Conservation (phyloP, 2,329 filamentous ascomycete species). For the Emericellopsis cladophorae region DNA sequence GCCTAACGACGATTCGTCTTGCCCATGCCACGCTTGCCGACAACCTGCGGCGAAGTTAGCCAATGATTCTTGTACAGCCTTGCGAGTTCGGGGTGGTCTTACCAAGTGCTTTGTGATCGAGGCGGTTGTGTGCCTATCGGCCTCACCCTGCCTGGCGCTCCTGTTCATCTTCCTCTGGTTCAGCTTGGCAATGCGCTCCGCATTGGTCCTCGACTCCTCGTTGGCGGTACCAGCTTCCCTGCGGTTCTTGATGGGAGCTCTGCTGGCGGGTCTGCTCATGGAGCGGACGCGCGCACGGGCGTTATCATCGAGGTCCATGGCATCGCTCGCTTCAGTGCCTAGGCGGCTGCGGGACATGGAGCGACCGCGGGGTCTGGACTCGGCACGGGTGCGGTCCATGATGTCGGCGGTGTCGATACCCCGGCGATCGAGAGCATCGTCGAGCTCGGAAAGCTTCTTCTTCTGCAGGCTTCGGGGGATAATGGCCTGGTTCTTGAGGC, state of each 20-base stretch:
- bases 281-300: slow-evolving; percentile 52
- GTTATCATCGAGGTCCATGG: slow-evolving; percentile 60
- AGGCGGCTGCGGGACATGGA: slow-evolving; percentile 50
- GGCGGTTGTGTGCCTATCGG: slow-evolving; percentile 77
- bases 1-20: slow-evolving; percentile 63
- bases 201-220: slow-evolving; percentile 56
- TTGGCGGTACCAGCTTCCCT: slow-evolving; percentile 66
- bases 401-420: slow-evolving; percentile 74
- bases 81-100: slow-evolving; percentile 23
- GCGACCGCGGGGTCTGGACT: slow-evolving; percentile 57
- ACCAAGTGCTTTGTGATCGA: slow-evolving; percentile 85
- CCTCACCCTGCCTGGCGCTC: slow-evolving; percentile 93
- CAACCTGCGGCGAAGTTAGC: slow-evolving; percentile 43
- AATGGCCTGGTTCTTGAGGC: slow-evolving; percentile 89
- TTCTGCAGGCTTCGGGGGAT: slow-evolving; percentile 75
- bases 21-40: slow-evolving; percentile 88
- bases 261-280: slow-evolving; percentile 63
- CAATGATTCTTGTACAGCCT: slow-evolving; percentile 1
- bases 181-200: slow-evolving; percentile 77
- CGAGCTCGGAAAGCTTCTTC: slow-evolving; percentile 77
- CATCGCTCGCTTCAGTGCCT: slow-evolving; percentile 51
- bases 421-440: slow-evolving; percentile 70
- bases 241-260: slow-evolving; percentile 49
- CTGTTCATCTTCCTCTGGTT: slow-evolving; percentile 98
- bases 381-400: slow-evolving; percentile 56